These are phyloP conservation scores for Anthracocystis walkeri DNA, from an alignment of 1,284 basidiomycete species.

Conservation along the genomic window DNA sequence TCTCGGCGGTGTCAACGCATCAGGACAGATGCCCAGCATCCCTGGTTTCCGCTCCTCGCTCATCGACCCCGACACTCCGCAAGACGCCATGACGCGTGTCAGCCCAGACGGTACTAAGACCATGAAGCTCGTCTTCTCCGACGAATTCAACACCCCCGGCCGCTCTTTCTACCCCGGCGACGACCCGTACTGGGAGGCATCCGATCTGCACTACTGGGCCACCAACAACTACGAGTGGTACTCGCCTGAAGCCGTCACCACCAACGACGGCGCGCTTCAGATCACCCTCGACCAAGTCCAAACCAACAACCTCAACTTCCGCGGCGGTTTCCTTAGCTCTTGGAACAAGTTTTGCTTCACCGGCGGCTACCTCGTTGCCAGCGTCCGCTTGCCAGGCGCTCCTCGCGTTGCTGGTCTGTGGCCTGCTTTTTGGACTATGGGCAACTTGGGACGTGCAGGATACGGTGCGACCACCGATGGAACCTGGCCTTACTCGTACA, in stretches of 20 bases:
- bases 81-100: constrained; percentile 40
- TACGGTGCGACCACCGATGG: constrained; percentile 74
- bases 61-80: constrained; percentile 70
- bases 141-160: constrained; percentile 68
- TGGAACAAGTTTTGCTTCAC: constrained; percentile 97
- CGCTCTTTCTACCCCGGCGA: constrained; percentile 74
- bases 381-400: constrained; percentile 81
- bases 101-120: constrained; percentile 72
- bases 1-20: constrained; percentile 60
- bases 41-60: constrained; percentile 52
- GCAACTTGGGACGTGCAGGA: constrained; percentile 74
- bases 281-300: constrained; percentile 74
- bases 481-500: constrained; percentile 77
- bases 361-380: constrained; percentile 84
- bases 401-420: constrained; percentile 72
- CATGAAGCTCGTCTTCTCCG: constrained; percentile 67
- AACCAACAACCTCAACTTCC: constrained; percentile 76
- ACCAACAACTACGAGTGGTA: constrained; percentile 72
- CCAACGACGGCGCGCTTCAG: constrained; percentile 80
- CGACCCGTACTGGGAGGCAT: constrained; percentile 80
- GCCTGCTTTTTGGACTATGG: constrained; percentile 81
- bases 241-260: constrained; percentile 84
- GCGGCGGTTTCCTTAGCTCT: constrained; percentile 74
- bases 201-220: constrained; percentile 78
- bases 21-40: constrained; percentile 58